phyloP scores from a whole-genome alignment of 2,329 filamentous ascomycete species.

The Fusarium sambucinum region DNA sequence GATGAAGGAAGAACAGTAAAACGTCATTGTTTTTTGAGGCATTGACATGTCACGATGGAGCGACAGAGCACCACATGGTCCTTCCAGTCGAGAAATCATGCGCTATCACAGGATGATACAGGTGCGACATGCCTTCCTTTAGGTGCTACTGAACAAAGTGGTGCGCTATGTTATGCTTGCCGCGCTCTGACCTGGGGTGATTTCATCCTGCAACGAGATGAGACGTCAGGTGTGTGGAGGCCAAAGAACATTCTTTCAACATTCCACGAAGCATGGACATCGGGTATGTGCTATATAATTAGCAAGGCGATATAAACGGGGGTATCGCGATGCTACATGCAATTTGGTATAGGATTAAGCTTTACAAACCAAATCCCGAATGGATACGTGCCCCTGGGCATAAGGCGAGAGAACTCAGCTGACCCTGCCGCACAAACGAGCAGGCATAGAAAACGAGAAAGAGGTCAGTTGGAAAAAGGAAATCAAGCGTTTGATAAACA shows the following conservation, averaged over 20 bases:
- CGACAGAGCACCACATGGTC: conserved; percentile 5
- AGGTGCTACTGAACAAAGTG: conserved; percentile 21
- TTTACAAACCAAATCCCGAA: not conserved
- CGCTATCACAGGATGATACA: conserved; percentile 7
- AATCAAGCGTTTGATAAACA: conserved; percentile 13
- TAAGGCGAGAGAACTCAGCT: not conserved
- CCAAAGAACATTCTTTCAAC: conserved; percentile 10
- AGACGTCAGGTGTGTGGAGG: conserved; percentile 26
- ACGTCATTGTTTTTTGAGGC: conserved; percentile 8
- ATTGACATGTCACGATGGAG: conserved; percentile 8
- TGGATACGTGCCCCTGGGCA: not conserved
- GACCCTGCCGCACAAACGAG: conserved; percentile 1
- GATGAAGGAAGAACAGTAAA: not conserved
- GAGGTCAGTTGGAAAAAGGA: conserved; percentile 29
- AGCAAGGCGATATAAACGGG: conserved; percentile 12
- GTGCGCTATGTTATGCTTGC: conserved; percentile 10
- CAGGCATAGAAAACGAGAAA: conserved; percentile 34
- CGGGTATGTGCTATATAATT: conserved; percentile 1
- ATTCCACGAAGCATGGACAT: conserved; percentile 13
- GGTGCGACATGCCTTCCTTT: conserved; percentile 19
- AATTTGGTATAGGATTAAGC: conserved; percentile 26
- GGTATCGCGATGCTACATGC: conserved; percentile 11
- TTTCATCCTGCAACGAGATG: conserved; percentile 24
- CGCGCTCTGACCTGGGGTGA: conserved; percentile 18
- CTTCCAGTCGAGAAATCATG: conserved; percentile 8